Conservation (phyloP, 192 early-diverging fungal species). For the Coemansia sp. region DNA sequence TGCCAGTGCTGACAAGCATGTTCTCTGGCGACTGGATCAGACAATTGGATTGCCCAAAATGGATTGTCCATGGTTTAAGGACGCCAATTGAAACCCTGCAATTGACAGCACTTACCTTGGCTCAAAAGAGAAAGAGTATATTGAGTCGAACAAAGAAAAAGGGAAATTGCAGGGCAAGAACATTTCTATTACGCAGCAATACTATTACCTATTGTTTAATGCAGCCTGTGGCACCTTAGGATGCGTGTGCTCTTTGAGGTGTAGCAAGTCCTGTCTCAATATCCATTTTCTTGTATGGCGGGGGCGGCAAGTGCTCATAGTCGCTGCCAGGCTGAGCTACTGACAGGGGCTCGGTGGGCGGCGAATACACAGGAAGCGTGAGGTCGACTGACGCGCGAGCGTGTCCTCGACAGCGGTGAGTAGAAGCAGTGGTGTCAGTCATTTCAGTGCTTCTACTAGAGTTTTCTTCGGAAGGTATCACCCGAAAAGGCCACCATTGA, state of each 20-base stretch:
- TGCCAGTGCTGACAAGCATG: background rate
- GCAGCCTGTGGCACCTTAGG: background rate
- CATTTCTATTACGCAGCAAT: background rate
- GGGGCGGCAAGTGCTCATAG: conserved; percentile 6
- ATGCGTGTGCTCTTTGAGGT: background rate
- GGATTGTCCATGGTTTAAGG: background rate
- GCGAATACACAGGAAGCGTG: conserved; percentile 12
- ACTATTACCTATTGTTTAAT: background rate
- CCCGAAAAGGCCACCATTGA: background rate
- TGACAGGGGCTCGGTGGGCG: background rate
- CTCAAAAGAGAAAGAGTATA: background rate
- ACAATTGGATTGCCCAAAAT: background rate
- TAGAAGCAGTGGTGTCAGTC: background rate
- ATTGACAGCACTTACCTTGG: background rate
- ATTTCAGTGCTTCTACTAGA: background rate
- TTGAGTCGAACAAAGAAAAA: background rate
- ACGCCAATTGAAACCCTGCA: background rate
- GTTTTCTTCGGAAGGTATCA: background rate
- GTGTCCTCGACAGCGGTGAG: background rate
- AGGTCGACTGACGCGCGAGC: background rate
- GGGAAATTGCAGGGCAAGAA: background rate
- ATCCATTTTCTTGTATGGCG: conserved; percentile 2
- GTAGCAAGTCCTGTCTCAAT: background rate
- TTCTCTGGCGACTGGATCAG: background rate
- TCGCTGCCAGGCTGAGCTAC: background rate